Evolutionary conservation across 768 basidiomycete species (phyloP).

Genomic region (Collybia nuda): DNA sequence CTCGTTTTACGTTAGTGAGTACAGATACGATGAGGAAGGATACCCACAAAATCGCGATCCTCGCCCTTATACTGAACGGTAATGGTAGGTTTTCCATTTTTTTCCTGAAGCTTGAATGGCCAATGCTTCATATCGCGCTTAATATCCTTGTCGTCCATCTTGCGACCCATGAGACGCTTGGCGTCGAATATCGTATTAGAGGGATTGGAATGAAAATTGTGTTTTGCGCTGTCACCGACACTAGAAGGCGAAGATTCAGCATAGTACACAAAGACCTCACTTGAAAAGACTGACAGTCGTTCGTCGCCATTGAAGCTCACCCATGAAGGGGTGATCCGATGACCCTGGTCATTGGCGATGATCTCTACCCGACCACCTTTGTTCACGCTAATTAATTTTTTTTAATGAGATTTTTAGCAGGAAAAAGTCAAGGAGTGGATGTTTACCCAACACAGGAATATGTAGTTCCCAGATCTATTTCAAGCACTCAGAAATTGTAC

Average conservation of each 20-base stretch:
- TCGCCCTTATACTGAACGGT: conserved; percentile 55
- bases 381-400: conserved; percentile 28
- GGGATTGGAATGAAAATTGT: conserved; percentile 15
- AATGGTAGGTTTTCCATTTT: conserved; percentile 50
- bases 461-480: conserved; percentile 76
- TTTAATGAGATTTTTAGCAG: background rate
- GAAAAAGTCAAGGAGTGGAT: background rate
- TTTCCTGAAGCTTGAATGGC: conserved; percentile 45
- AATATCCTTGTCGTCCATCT: conserved; percentile 44
- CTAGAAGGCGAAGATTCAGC: background rate
- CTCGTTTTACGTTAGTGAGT: background rate
- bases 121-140: conserved; percentile 50
- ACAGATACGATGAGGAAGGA: background rate
- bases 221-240: conserved; percentile 15
- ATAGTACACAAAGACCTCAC: background rate
- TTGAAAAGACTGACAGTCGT: conserved; percentile 37
- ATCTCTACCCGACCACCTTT: conserved; percentile 66
- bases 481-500: conserved; percentile 3
- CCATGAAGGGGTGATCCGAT: conserved; percentile 88
- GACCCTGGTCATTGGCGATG: conserved; percentile 88
- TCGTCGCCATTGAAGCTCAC: conserved; percentile 92
- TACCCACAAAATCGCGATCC: conserved; percentile 52
- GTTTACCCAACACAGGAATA: conserved; percentile 65
- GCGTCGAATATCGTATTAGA: conserved; percentile 45
- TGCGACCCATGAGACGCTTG: conserved; percentile 58